Evolutionary conservation across 2,329 filamentous ascomycete genomes (phyloP), one percentile per base, ranked within the genome.

Genomic region (Fusarium sp.): DNA sequence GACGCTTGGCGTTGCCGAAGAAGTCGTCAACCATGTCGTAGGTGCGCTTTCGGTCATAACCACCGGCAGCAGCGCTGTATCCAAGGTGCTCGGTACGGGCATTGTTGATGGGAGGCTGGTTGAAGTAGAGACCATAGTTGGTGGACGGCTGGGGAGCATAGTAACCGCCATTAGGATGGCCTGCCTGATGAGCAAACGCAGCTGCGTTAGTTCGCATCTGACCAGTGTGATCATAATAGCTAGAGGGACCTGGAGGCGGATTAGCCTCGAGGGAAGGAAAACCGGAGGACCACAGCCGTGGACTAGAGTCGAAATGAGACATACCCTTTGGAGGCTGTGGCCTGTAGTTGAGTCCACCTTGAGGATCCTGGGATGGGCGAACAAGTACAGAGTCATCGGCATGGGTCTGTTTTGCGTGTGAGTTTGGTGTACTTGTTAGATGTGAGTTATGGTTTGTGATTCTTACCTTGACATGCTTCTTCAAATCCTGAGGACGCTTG

Each of bases 401-500:
- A 81, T 98, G 96, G 9, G 96, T 98, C 91, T 88, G 50, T 5
- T 47, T 28, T 22, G 47, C 30, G 30, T 64, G 73, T 81, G 63
- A 82, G 79, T 38, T 36, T 61, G 28, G 41, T 30, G 15, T 57
- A 53, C 51, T 47, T 35, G 14, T n/a, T 24, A 26, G 32, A 41
- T 22, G 10, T 14, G 22, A 35, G 32, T 22, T 24, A 14, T n/a
- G 13, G 30, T 10, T 51, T 51, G 24, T 35, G 44, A 39, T 69
- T 50, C 82, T 73, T 82, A 90, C 88, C 87, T 98, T 99, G 84
- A 98, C 95, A 83, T 99, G 96, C 87, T 99, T 99, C 91, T 99
- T 98, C 79, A 99, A 84, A 86, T 99, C 96, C 86, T 99, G 96
- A 6, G 96, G 96, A 39, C 96, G 93, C 90, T 99, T 99, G 89